Evolutionary conservation across 2,329 filamentous ascomycete species (phyloP), one percentile per base, ranked within the genome.

Genomic region (Pyrenochaeta sp.): DNA sequence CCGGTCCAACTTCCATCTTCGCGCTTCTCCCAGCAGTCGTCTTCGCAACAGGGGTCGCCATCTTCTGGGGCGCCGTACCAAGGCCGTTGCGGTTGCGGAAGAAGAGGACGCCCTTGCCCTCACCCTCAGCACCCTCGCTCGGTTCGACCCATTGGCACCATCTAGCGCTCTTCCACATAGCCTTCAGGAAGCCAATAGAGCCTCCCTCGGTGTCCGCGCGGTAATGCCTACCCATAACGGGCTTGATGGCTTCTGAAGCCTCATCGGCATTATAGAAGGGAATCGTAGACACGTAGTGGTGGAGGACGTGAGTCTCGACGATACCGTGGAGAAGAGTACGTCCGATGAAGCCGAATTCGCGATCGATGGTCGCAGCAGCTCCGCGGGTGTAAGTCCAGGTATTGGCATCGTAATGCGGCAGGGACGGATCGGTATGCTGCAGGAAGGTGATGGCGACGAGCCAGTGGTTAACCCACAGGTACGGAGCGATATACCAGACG

Each of bases 391-490:
- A 98, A 82, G 90, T 96, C 94, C 94, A 98, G 73, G 90, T 87
- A 64, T 91, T 86, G 59, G 88, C 86, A 55, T 89, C 87, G 85
- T 98, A 98, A 85, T 98, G 94, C 59, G 94, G 94, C 45, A 98
- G 90, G 42, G 90, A 88, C 47, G 93, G 93, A 78, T 98, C 93
- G 75, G 94, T 97, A 87, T 98, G 94, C 82, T 98, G 94, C 63
- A 98, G 88, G 86, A 89, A 98, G 69, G 94, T 98, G 79, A 98
- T 98, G 78, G 93, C 93, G 68, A 98, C 93, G 55, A 98, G 90
- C 94, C 94, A 98, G 87, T 97, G 93, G 87, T 98, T 96, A 55
- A 97, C 93, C 94, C 94, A 97, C 61, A 97, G 85, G 79, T 98
- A 99, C 37, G 95, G 95, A 58, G 96, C 76, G 74, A 93, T 88